Percentiles rank a stretch among this genome's conserved stretches.
Evolutionary conservation across 2,329 filamentous ascomycete genomes (phyloP).

Genomic region (Aspergillus pseudotamarii): DNA sequence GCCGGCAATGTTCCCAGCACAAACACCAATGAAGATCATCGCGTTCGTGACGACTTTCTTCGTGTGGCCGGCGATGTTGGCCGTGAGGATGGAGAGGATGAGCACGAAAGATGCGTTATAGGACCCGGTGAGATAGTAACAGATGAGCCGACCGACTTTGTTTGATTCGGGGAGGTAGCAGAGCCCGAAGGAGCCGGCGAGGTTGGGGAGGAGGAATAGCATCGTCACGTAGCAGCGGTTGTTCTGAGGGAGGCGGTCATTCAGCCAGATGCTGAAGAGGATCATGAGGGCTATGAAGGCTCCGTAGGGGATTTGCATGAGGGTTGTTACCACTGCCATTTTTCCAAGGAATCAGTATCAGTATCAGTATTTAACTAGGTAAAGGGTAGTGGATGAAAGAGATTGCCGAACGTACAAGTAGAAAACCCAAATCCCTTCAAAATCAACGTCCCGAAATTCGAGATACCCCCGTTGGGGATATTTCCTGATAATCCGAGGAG

Average conservation of each 20-base stretch:
- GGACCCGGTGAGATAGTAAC: constrained; percentile 60
- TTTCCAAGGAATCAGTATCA: background rate
- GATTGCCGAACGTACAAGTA: constrained; percentile 28
- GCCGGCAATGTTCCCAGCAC: constrained; percentile 62
- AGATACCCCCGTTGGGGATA: constrained; percentile 59
- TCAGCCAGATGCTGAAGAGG: constrained; percentile 51
- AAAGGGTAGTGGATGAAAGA: too few species aligned
- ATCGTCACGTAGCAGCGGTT: constrained; percentile 55
- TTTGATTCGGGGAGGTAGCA: constrained; percentile 56
- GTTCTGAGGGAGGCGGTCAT: constrained; percentile 49
- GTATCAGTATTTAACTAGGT: too few species aligned
- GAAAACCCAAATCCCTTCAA: constrained; percentile 61
- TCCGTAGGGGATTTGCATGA: constrained; percentile 57
- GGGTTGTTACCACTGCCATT: constrained; percentile 49
- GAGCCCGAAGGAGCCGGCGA: constrained; percentile 61
- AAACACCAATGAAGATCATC: constrained; percentile 62
- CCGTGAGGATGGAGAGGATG: constrained; percentile 50
- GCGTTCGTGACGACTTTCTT: constrained; percentile 67
- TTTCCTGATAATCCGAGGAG: constrained; percentile 53
- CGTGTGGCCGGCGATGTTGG: constrained; percentile 55
- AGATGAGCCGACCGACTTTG: constrained; percentile 58
- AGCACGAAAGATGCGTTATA: constrained; percentile 59
- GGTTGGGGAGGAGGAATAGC: constrained; percentile 60
- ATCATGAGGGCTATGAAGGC: constrained; percentile 55
- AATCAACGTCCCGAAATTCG: constrained; percentile 62